Percentiles rank a stretch among this genome's conserved stretches.
phyloP scores from a whole-genome alignment of 352 stramenopile genomes.

The Globisporangium alternatum region DNA sequence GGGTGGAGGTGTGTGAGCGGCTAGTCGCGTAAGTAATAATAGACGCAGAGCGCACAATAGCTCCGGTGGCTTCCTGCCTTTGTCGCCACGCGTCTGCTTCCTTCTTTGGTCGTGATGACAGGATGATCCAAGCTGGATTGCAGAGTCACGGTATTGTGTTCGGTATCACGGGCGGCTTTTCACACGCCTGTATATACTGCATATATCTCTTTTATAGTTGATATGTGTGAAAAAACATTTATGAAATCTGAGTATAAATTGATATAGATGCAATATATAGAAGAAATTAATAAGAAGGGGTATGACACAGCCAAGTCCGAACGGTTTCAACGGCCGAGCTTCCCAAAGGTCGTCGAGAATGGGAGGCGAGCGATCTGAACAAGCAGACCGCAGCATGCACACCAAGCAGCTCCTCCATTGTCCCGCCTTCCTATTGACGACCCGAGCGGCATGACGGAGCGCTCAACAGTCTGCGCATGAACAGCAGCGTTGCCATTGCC shows the following conservation, averaged over 20 bases:
- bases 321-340: conserved; percentile 3
- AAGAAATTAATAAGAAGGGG: no score
- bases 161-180: neutral
- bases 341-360: neutral
- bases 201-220: neutral
- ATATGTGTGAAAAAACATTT: no score
- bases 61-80: neutral
- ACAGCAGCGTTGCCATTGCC: neutral
- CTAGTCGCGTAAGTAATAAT: conserved; percentile 1
- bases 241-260: no score
- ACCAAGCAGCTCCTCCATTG: neutral
- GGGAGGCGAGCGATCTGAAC: neutral
- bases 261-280: no score
- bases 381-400: neutral
- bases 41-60: neutral
- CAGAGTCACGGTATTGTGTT: conserved; percentile 1
- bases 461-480: neutral
- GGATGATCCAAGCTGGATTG: neutral
- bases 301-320: neutral
- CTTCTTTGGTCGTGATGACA: conserved; percentile 2
- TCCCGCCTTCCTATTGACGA: neutral
- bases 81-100: neutral
- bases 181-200: neutral
- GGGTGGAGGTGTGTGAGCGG: neutral
- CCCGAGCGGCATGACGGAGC: conserved; percentile 2